These are phyloP conservation scores for Heterococcus sp. DNA, from an alignment of 108 stramenopile genomes.

Conservation along the genomic window DNA sequence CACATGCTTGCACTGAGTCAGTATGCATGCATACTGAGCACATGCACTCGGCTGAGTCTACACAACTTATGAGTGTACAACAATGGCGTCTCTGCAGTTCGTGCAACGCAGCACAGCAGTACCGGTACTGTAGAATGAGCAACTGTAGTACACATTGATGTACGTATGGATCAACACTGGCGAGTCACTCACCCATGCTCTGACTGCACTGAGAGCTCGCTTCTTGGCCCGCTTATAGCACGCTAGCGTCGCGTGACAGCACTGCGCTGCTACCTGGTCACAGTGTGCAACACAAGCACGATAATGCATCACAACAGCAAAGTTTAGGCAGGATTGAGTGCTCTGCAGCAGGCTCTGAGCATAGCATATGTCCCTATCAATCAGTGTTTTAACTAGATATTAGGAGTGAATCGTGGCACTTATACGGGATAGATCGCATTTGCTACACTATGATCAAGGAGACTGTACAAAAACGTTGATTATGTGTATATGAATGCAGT, in stretches of 20 bases:
- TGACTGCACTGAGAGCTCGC: background rate
- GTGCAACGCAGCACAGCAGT: no score
- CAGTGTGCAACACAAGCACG: no score
- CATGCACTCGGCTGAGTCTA: no score
- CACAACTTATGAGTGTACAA: no score
- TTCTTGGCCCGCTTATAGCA: slow-evolving; percentile 30
- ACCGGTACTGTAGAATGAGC: no score
- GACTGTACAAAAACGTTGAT: background rate
- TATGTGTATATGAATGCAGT: background rate
- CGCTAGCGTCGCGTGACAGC: slow-evolving; percentile 54
- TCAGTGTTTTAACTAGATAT: background rate
- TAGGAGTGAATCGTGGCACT: background rate
- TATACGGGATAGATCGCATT: background rate
- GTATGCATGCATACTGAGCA: no score
- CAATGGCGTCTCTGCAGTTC: no score
- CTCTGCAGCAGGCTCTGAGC: background rate
- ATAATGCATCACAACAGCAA: no score
- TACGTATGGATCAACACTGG: no score
- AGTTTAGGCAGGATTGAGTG: no score
- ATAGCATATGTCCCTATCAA: background rate
- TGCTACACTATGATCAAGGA: background rate
- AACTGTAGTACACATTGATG: no score
- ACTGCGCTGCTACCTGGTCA: slow-evolving; percentile 45
- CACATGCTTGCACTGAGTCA: no score
- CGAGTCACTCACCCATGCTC: slow-evolving; percentile 1